A percentile compares a stretch with the other conserved stretches of the same genome.
phyloP scores from a whole-genome alignment of 2,329 filamentous ascomycete species.

The Hypomyces perniciosus region DNA sequence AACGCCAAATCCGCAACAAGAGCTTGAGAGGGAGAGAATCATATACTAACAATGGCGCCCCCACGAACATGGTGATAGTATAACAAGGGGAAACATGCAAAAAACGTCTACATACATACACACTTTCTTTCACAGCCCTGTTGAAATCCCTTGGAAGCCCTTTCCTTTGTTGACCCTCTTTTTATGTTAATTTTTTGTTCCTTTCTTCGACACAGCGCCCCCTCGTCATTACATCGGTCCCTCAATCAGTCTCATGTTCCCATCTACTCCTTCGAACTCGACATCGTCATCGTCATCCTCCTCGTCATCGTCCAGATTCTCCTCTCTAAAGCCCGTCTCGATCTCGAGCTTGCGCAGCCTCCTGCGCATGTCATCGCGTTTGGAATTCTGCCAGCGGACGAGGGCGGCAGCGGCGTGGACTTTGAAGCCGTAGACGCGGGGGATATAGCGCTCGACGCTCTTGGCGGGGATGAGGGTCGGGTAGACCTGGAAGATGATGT shows the following conservation, averaged over 20 bases:
- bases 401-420: conserved; percentile 86
- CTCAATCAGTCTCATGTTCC: conserved; percentile 23
- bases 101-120: too few relatives aligned
- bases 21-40: too few relatives aligned
- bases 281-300: conserved; percentile 55
- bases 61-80: too few relatives aligned
- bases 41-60: too few relatives aligned
- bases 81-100: too few relatives aligned
- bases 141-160: too few relatives aligned
- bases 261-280: conserved; percentile 34
- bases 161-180: not conserved
- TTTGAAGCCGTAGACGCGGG: conserved; percentile 89
- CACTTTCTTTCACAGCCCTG: too few relatives aligned
- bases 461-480: conserved; percentile 83
- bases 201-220: conserved; percentile 12
- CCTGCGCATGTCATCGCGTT: conserved; percentile 75
- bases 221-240: conserved; percentile 20
- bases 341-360: conserved; percentile 66
- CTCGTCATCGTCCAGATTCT: conserved; percentile 51
- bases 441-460: conserved; percentile 78
- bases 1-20: too few relatives aligned
- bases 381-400: conserved; percentile 81
- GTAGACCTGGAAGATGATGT: conserved; percentile 98
- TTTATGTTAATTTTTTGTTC: not conserved
- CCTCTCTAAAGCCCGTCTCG: conserved; percentile 74